Base-by-base conservation (phyloP, 2,329 filamentous ascomycete species). In the Fusarium nanum region DNA sequence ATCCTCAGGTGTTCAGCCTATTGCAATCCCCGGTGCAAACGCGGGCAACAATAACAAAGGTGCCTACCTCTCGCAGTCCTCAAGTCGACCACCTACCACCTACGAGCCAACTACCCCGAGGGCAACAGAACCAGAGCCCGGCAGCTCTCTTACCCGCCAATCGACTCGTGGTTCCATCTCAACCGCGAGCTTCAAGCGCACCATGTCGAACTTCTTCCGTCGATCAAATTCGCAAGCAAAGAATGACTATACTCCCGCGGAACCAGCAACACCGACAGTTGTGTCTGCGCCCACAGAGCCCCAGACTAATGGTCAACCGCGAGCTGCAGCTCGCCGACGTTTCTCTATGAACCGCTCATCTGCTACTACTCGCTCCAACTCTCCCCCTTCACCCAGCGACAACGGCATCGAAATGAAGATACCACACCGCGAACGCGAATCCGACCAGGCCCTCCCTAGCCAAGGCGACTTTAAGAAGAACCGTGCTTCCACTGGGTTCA, bases 401-500 rank as follows among this genome's bases (percentile, higher is more conserved):
- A 83, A 83, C 22, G 80, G 81, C 7, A 75, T 85, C 48, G 82
- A 83, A 63, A 83, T 83, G 80, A 75, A 78, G 13, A 70, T 78
- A 42, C 67, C 76, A 13, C 64, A 75, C 16, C 75, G 66, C 3
- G 65, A 75, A 20, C 72, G 60, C 16, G 55, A 71, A 6, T 57
- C 65, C 34, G 64, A 76, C 34, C 75, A 79, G 42, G 76, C 75
- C 40, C 71, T 85, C 32, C 83, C 86, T 12, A 79, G 76, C 2
- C 75, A 81, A 5, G 78, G 80, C 5, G 85, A 86, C 63, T 85
- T 87, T 52, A 82, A 81, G 69, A 89, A 88, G 78, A 81, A 81
- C 60, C 83, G 86, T 18, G 81, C 85, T 7, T 81, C 82, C 4
- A 89, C 87, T 7, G 85, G 85, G 25, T 75, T 88, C 23, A 81